A percentile compares a stretch with the other conserved stretches of the same genome.
Evolutionary conservation across 257 asterid genomes (phyloP).

Genomic region (Fraxinus pennsylvanica): DNA sequence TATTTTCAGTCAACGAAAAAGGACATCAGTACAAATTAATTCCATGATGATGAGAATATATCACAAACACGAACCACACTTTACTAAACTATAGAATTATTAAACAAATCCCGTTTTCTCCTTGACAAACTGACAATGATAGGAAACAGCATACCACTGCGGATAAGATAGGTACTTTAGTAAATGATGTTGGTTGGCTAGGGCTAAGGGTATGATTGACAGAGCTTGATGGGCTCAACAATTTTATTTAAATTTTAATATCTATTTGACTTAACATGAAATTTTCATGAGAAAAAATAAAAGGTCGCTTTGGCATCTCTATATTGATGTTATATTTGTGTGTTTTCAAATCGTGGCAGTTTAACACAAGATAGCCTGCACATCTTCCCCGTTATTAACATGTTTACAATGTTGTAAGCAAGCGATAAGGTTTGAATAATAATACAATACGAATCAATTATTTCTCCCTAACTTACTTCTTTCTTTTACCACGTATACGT

Average conservation of each 20-base stretch:
- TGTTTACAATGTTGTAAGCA: neutral
- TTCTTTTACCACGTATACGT: neutral
- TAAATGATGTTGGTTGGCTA: neutral
- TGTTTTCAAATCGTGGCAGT: neutral
- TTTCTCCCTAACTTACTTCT: neutral
- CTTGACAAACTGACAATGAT: constrained; percentile 1
- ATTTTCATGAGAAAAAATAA: neutral
- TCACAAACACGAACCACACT: constrained; percentile 1
- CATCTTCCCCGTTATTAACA: neutral
- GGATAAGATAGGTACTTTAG: neutral
- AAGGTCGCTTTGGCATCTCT: no score
- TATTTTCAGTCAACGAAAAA: constrained; percentile 22
- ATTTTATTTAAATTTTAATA: no score
- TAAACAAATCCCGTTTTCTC: neutral
- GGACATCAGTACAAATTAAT: constrained; percentile 7
- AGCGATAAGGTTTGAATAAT: neutral
- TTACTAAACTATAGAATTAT: constrained; percentile 7
- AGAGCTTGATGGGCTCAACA: neutral
- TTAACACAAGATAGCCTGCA: neutral
- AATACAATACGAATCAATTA: neutral
- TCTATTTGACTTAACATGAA: neutral
- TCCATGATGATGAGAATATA: neutral
- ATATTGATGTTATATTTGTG: no score
- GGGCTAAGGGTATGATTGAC: neutral
- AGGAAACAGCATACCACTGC: neutral